phyloP scores from a whole-genome alignment of 495 filamentous ascomycete genomes.

The Platismatia glauca region DNA sequence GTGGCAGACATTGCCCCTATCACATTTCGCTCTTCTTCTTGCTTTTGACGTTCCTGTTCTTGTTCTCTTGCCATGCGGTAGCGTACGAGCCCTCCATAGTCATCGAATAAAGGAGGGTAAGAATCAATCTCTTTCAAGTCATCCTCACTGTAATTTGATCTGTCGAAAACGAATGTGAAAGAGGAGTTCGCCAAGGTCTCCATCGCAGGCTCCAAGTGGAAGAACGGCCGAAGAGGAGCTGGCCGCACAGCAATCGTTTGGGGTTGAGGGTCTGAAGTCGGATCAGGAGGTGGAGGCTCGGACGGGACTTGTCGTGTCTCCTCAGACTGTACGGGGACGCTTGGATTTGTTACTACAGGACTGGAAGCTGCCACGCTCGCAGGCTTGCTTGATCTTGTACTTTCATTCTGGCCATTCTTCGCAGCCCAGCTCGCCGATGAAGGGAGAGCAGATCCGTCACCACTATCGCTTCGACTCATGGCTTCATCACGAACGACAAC shows the following conservation, averaged over 20 bases:
- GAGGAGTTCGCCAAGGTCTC: constrained; percentile 47
- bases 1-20: constrained; percentile 35
- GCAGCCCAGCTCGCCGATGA: constrained; percentile 90
- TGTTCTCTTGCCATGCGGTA: constrained; percentile 57
- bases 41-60: constrained; percentile 53
- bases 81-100: constrained; percentile 65
- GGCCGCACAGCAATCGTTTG: neutral
- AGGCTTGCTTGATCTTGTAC: constrained; percentile 64
- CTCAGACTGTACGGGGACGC: constrained; percentile 41
- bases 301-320: constrained; percentile 31
- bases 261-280: constrained; percentile 16
- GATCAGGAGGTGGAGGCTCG: constrained; percentile 25
- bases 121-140: constrained; percentile 48
- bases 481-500: constrained; percentile 67
- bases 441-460: constrained; percentile 78
- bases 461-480: constrained; percentile 45
- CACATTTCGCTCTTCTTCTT: constrained; percentile 49
- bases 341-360: constrained; percentile 58
- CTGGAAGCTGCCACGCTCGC: constrained; percentile 74
- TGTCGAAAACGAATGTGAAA: constrained; percentile 54
- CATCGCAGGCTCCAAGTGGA: constrained; percentile 39
- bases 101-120: constrained; percentile 73
- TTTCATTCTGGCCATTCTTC: constrained; percentile 60
- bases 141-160: constrained; percentile 41
- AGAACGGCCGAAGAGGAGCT: constrained; percentile 23